Base-by-base conservation (phyloP, 257 asterid genomes). In the Solanum rostratum region DNA sequence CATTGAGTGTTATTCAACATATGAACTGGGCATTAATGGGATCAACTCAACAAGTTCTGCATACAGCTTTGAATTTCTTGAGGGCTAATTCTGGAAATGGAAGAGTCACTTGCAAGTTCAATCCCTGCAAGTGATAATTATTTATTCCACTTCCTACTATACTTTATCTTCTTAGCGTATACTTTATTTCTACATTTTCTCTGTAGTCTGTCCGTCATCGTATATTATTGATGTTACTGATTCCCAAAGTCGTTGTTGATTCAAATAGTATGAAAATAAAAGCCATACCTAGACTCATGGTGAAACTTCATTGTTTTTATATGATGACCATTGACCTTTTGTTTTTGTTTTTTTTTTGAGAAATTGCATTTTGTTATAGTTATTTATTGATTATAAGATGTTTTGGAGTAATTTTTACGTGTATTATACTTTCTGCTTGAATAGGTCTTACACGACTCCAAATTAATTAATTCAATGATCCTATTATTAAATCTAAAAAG, bases 21-120 rank as follows among this genome's bases (percentile, higher is more conserved):
- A 90, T 92, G 96, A 95, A 97, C 33, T 86, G 71, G 89, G 99
- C 96, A 13, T 76, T 97, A 29, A 63, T 87, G 90, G 99, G 97
- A 6, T 91, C 98, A 59, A 88, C 91, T 10, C 87, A 86, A 20
- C 93, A 85, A 16, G 98, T 92, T 22, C 90, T 95, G 43, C 95
- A 29, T 46, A 90, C 95, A 1, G 99, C 97, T 37, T 87, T 91
- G 86, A 37, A 79, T 86, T 97, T 97, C 93, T 87, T 90, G 93
- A 92, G 86, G 91, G 99, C 98, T 1, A 96, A 96, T 86, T 87
- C 93, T 0, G 99, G 99, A 87, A 30, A 87, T 30, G 86, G 86
- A 7, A 84, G 79, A 19, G 85, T 90, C 33, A 85, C 97, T 66
- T 96, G 99, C 91, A 91, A 84, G 39, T 88, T 95, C 85, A 91